A percentile compares a stretch with the other conserved stretches of the same genome.
These are phyloP conservation scores for Aspergillus coremiiformis DNA, from an alignment of 495 filamentous ascomycete genomes.

Conservation along the genomic window DNA sequence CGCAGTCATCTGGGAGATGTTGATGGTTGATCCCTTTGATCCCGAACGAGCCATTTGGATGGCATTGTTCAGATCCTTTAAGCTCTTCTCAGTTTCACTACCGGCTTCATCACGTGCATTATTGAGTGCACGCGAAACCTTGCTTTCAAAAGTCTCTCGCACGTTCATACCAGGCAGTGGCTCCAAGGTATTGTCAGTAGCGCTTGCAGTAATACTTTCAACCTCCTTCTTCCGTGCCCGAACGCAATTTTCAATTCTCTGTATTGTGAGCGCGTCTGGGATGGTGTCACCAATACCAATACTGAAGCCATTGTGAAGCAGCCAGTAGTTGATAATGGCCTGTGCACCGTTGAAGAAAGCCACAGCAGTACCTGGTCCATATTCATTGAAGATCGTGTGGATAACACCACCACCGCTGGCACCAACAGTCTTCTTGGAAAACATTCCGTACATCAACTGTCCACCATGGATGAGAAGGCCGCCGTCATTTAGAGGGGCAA, in stretches of 20 bases:
- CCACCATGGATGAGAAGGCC: slow-evolving; percentile 78
- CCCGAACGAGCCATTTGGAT: slow-evolving; percentile 92
- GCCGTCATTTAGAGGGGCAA: slow-evolving; percentile 65
- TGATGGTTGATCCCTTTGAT: slow-evolving; percentile 96
- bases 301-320: slow-evolving; percentile 95
- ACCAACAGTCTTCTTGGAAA: slow-evolving; percentile 91
- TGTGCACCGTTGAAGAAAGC: slow-evolving; percentile 94
- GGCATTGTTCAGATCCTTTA: slow-evolving; percentile 94
- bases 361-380: slow-evolving; percentile 74
- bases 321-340: slow-evolving; percentile 91
- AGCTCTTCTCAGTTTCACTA: slow-evolving; percentile 77
- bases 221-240: slow-evolving; percentile 74
- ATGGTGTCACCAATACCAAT: slow-evolving; percentile 99
- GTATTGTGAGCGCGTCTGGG: slow-evolving; percentile 73
- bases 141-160: slow-evolving; percentile 93
- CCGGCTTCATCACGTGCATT: slow-evolving; percentile 93
- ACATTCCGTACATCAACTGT: slow-evolving; percentile 80
- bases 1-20: slow-evolving; percentile 98
- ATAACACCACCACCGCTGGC: slow-evolving; percentile 80
- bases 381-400: slow-evolving; percentile 94
- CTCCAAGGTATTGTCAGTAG: slow-evolving; percentile 80
- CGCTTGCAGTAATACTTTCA: slow-evolving; percentile 58
- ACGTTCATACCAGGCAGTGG: slow-evolving; percentile 93
- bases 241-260: slow-evolving; percentile 74
- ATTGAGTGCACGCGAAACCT: slow-evolving; percentile 88